Conservation (phyloP, 768 basidiomycete genomes). For the Leccinum uliginosum region DNA sequence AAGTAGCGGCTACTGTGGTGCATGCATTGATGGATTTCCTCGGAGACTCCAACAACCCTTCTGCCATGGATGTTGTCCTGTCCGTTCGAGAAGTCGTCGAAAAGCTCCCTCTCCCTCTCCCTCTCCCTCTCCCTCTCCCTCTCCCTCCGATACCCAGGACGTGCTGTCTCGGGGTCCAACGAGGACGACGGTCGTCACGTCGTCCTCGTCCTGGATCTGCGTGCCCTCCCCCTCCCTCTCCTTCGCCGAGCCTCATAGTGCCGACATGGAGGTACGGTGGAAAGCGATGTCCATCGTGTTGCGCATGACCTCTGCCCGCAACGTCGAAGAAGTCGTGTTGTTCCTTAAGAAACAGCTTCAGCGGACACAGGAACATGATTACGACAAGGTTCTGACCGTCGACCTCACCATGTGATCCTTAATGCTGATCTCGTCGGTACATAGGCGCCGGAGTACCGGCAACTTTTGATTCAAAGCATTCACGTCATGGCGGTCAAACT, state of each 20-base stretch:
- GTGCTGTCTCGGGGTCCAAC: too few relatives aligned
- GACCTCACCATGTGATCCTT: neutral
- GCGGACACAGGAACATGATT: conserved; percentile 86
- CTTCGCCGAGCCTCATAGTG: too few relatives aligned
- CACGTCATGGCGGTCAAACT: conserved; percentile 96
- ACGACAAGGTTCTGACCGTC: conserved; percentile 67
- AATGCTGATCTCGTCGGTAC: neutral
- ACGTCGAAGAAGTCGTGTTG: conserved; percentile 92
- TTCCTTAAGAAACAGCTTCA: conserved; percentile 99
- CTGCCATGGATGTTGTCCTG: conserved; percentile 91
- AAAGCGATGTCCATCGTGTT: conserved; percentile 89
- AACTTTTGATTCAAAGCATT: conserved; percentile 94
- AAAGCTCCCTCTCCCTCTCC: conserved; percentile 92
- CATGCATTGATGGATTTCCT: conserved; percentile 93
- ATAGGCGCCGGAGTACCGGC: conserved; percentile 90
- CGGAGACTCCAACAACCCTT: conserved; percentile 91
- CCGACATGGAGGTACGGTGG: conserved; percentile 93
- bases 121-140: too few relatives aligned
- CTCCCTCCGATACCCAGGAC: too few relatives aligned
- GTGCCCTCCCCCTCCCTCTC: too few relatives aligned
- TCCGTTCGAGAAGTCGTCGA: conserved; percentile 92
- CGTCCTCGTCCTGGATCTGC: too few relatives aligned
- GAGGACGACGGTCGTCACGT: too few relatives aligned
- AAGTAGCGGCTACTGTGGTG: conserved; percentile 93
- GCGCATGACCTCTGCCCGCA: conserved; percentile 89